A percentile compares a stretch with the other conserved stretches of the same genome.
Evolutionary conservation across 2,329 filamentous ascomycete genomes (phyloP).

Genomic region (Stromatinia cepivora): DNA sequence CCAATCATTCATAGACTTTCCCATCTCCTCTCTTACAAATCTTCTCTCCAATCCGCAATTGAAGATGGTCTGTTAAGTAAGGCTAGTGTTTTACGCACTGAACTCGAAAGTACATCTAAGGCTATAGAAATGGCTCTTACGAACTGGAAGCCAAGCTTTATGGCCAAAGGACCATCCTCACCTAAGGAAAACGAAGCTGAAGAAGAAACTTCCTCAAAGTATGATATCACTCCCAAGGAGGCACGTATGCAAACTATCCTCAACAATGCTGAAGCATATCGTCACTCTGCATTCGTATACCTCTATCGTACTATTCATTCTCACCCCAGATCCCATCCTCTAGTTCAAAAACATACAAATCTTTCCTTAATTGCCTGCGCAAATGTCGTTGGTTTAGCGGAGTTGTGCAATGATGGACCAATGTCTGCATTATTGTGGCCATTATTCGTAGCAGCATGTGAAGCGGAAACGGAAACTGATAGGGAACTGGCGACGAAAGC

Average conservation of each 20-base stretch:
- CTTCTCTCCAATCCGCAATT: slow-evolving; percentile 51
- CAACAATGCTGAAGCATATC: slow-evolving; percentile 52
- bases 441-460: slow-evolving; percentile 62
- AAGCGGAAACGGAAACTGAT: slow-evolving; percentile 53
- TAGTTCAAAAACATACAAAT: slow-evolving; percentile 56
- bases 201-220: slow-evolving; percentile 9
- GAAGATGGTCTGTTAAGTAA: slow-evolving; percentile 43
- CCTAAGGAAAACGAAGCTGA: slow-evolving; percentile 18
- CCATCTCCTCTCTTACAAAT: slow-evolving; percentile 54
- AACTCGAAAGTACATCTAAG: slow-evolving; percentile 46
- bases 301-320: slow-evolving; percentile 45
- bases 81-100: slow-evolving; percentile 35
- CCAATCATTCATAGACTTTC: slow-evolving; percentile 63
- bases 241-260: slow-evolving; percentile 41
- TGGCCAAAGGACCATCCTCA: slow-evolving; percentile 39
- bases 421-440: slow-evolving; percentile 66
- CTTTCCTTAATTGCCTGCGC: slow-evolving; percentile 54
- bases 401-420: slow-evolving; percentile 46
- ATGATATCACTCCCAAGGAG: slow-evolving; percentile 13
- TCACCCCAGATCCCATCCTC: slow-evolving; percentile 48
- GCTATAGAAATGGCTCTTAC: slow-evolving; percentile 57
- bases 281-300: slow-evolving; percentile 50
- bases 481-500: slow-evolving; percentile 51
- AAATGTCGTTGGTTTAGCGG: slow-evolving; percentile 52
- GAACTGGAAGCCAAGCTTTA: slow-evolving; percentile 56